Evolutionary conservation across 768 basidiomycete genomes (phyloP).

Genomic region (Mycena rosella): DNA sequence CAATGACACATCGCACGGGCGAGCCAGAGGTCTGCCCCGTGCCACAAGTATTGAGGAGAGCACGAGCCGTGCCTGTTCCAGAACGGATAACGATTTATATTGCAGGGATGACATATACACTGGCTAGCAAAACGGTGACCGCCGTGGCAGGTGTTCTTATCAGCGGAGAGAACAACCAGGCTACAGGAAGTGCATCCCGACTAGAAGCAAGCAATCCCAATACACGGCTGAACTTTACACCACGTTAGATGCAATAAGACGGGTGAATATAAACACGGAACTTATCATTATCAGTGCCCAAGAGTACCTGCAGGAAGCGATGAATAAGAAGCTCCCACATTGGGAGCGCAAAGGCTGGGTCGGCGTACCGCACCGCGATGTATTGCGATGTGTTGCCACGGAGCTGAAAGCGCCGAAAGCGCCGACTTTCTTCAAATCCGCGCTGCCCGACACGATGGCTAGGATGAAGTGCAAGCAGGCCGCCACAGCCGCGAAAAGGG

Average conservation of each 20-base stretch:
- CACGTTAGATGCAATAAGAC: neutral
- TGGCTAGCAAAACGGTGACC: too few relatives aligned
- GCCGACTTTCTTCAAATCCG: neutral
- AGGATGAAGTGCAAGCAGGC: neutral
- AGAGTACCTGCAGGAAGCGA: neutral
- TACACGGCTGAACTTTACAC: neutral
- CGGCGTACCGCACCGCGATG: neutral
- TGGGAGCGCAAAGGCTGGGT: neutral
- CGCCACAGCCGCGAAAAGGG: neutral
- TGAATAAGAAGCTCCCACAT: neutral
- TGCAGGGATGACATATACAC: too few relatives aligned
- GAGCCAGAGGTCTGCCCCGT: too few relatives aligned
- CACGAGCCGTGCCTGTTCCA: too few relatives aligned
- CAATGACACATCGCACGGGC: too few relatives aligned
- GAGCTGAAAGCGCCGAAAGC: neutral
- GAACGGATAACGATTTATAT: too few relatives aligned
- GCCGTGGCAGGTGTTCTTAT: too few relatives aligned
- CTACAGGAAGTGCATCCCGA: neutral
- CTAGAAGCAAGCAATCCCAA: neutral
- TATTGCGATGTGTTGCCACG: neutral
- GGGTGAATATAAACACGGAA: too few relatives aligned
- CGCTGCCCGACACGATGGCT: neutral
- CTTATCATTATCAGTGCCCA: neutral
- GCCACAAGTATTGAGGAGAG: too few relatives aligned
- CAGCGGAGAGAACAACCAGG: neutral